Base-by-base conservation (phyloP, 148 eudicot species). In the Silene conica region DNA sequence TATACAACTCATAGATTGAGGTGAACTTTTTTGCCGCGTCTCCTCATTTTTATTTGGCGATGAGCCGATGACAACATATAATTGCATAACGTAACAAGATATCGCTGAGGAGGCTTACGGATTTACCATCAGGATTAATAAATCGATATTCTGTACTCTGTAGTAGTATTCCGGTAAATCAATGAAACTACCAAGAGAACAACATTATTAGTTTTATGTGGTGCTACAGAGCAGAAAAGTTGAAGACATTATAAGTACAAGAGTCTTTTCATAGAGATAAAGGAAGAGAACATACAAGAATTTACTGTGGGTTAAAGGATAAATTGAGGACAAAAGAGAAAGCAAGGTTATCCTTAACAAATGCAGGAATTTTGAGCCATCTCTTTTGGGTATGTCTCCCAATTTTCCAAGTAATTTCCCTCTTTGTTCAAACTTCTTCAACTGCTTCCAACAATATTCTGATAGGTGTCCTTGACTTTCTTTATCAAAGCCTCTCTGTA, bases 401-500 rank as follows among this genome's bases (percentile, higher is more conserved):
- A 80, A 74, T 45, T 74, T 74, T 73, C 62, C 55, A 25, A 25
- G 19, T 38, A 43, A 26, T 74, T 69, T 70, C 28, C 38, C 19
- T 45, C 2, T 14, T 8, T 52, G 68, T 0, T 19, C 25, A 20
- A 65, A n/a, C 43, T 76, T 78, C 57, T 76, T 76, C 79, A 88
- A 82, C 87, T 90, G 84, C 77, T 85, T 64, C 98, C 96, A 72
- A 87, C 73, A n/a, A 91, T 81, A 9, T 91, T 93, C 63, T 80
- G 80, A 80, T 91, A 94, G 48, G 83, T 78, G 64, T 74, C 80
- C 81, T 89, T 85, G 45, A 94, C 77, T 76, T 89, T 91, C 68
- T 86, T 56, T 79, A 94, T 69, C 81, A 94, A 81, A 23, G 85
- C 91, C 76, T 91, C 91, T 86, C 98, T 93, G 90, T 9, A 18